Conservation (phyloP, 1,284 basidiomycete genomes). For the Stygiomarasmius scandens region DNA sequence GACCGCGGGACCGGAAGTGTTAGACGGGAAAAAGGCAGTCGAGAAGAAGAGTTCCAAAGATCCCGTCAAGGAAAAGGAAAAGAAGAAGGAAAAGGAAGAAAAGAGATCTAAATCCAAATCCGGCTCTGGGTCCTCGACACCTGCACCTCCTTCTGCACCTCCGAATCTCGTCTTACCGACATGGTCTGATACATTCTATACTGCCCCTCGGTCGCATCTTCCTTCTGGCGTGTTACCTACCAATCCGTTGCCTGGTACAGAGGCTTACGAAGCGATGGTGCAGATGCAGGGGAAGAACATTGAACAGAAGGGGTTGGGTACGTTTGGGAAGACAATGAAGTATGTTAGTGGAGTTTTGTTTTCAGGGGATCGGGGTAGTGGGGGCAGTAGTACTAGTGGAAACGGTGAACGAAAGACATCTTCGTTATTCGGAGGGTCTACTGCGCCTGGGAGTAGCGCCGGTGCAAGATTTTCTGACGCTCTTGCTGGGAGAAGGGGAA, state of each 20-base stretch:
- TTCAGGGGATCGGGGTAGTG: slow-evolving; percentile 22
- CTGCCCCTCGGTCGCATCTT: slow-evolving; percentile 74
- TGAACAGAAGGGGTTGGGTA: slow-evolving; percentile 2
- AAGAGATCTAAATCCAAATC: slow-evolving; percentile 18
- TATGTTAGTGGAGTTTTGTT: slow-evolving; percentile 66
- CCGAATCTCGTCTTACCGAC: slow-evolving; percentile 90
- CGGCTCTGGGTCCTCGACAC: slow-evolving; percentile 15
- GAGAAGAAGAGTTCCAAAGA: neutral
- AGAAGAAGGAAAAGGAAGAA: slow-evolving; percentile 7
- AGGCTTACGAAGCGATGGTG: neutral
- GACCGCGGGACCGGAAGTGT: too few relatives aligned
- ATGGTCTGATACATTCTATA: slow-evolving; percentile 86
- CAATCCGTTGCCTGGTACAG: neutral
- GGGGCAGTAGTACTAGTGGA: slow-evolving; percentile 14
- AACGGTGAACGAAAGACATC: neutral
- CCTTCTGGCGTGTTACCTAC: slow-evolving; percentile 37
- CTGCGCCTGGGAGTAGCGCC: neutral
- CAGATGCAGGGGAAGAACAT: neutral
- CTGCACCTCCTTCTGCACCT: slow-evolving; percentile 22
- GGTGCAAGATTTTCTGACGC: neutral
- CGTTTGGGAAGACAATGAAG: slow-evolving; percentile 49
- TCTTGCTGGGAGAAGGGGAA: slow-evolving; percentile 34
- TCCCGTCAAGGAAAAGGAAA: slow-evolving; percentile 5
- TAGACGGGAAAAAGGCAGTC: neutral
- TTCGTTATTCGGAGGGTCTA: neutral